phyloP scores from a whole-genome alignment of 2,329 filamentous ascomycete species.

The Phaeomoniella chlamydospora region DNA sequence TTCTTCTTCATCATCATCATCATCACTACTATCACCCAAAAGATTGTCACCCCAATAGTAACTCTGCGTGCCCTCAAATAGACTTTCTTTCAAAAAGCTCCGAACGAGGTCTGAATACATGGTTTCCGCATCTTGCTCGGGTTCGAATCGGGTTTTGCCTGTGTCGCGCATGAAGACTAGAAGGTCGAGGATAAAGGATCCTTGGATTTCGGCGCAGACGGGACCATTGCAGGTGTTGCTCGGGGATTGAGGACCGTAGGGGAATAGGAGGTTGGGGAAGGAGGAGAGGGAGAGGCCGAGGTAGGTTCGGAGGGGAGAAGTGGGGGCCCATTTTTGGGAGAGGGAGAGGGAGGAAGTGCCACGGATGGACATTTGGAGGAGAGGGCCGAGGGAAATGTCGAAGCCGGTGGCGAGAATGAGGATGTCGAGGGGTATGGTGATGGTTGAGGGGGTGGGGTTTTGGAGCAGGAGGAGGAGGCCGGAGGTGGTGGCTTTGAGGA shows the following conservation, averaged over 20 bases:
- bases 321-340: constrained; percentile 21
- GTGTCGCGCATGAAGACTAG: background rate
- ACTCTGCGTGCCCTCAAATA: constrained; percentile 1
- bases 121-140: background rate
- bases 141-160: background rate
- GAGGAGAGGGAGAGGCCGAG: constrained; percentile 26
- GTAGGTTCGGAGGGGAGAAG: constrained; percentile 23
- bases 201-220: constrained; percentile 38
- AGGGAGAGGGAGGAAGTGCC: constrained; percentile 17
- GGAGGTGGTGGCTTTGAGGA: constrained; percentile 21
- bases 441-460: constrained; percentile 23
- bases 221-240: constrained; percentile 44
- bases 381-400: constrained; percentile 25
- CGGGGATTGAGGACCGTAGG: constrained; percentile 43
- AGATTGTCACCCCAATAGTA: constrained; percentile 1
- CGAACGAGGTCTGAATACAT: background rate
- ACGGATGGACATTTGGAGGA: constrained; percentile 23
- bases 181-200: constrained; percentile 27
- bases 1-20: too few species aligned
- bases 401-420: constrained; percentile 30
- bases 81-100: background rate
- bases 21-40: background rate
- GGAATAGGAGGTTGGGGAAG: constrained; percentile 36
- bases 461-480: too few species aligned
- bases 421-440: constrained; percentile 22